Evolutionary conservation across 257 asterid species (phyloP), one percentile per base, ranked within the genome.

Genomic region (Petrea volubilis): DNA sequence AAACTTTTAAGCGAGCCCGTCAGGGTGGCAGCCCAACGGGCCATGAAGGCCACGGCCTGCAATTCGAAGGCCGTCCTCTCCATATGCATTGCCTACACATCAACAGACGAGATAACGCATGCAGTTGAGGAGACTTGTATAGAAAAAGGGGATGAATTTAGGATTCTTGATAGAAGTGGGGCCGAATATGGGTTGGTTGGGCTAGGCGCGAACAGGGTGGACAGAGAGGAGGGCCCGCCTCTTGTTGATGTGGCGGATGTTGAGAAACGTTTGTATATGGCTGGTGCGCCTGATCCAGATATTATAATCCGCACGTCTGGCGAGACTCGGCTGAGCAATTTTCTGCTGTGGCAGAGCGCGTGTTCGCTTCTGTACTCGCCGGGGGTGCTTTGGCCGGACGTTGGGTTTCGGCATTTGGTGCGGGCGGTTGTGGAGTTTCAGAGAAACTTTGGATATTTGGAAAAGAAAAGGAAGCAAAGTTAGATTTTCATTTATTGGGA

Each of bases 301-400:
- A 82, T 91, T 65, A 78, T 91, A 67, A 78, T 87, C 34, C 87
- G 97, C 11, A 81, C 96, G 52, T 89, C 95, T 6, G 96, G 96
- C 9, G 97, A 89, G 82, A 79, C 89, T n/a, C 92, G 97, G 1
- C 69, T 91, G 51, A 91, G 96, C 76, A 91, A 91, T 72, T 91
- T 92, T 50, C 96, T 92, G 34, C 73, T 89, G 78, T 92, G 97
- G 96, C 97, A 92, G 83, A 92, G 93, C 67, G 62, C 90, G 40
- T 53, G 57, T 23, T 77, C 88, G 24, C 77, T 92, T 20, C 78
- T 92, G 58, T 92, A 88, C 80, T 85, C 96, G 29, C 95, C 96
- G 7, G 21, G 71, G 8, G 75, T 67, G 38, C 86, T 89, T 12
- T 92, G 96, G 96, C 97, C 97, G 0, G 97, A 89, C 28, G 83